phyloP scores from a whole-genome alignment of 352 stramenopile species.

The Pythium myriotylum region DNA sequence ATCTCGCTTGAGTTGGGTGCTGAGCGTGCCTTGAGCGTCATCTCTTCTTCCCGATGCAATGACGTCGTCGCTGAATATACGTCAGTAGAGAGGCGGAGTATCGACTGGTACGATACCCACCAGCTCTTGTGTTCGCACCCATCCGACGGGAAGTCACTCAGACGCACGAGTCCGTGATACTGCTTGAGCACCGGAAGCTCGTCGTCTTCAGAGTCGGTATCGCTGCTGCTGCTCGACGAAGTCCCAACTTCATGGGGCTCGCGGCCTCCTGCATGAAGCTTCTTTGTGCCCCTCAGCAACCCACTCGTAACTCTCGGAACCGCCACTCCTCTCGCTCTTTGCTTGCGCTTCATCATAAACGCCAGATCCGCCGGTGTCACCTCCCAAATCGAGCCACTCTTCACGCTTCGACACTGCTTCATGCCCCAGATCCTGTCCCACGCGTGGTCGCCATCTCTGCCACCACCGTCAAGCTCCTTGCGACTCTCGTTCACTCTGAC shows the following conservation, averaged over 20 bases:
- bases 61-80: neutral
- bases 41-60: no score
- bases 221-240: conserved; percentile 4
- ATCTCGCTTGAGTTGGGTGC: neutral
- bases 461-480: no score
- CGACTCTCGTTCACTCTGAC: no score
- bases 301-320: neutral
- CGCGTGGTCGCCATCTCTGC: no score
- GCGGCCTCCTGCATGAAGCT: no score
- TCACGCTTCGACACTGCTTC: neutral
- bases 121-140: neutral
- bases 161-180: conserved; percentile 3
- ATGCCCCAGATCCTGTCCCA: neutral
- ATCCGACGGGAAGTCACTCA: conserved; percentile 14
- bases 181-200: conserved; percentile 8
- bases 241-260: no score
- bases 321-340: neutral
- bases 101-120: neutral
- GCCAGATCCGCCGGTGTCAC: conserved; percentile 12
- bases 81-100: neutral
- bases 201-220: conserved; percentile 21
- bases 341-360: conserved; percentile 12
- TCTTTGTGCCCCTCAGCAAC: no score
- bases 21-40: no score
- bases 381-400: conserved; percentile 22